Evolutionary conservation across 2,329 filamentous ascomycete genomes (phyloP).

Genomic region (Aspergillus hiratsukae): DNA sequence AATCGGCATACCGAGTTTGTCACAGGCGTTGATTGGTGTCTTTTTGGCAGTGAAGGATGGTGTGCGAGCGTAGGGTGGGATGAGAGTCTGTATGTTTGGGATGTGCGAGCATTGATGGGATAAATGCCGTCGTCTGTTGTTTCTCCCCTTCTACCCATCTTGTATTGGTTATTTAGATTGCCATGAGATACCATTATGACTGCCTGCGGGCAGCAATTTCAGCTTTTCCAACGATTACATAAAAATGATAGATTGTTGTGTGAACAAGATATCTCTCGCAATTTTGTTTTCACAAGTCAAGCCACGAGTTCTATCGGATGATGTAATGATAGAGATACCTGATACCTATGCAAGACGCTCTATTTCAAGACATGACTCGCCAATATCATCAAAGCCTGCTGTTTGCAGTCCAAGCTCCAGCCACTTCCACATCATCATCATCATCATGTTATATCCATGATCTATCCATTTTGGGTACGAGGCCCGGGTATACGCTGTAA

Average conservation of each 20-base stretch:
- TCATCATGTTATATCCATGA: neutral
- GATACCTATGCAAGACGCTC: neutral
- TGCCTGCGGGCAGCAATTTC: neutral
- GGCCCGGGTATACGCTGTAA: neutral
- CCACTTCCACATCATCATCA: neutral
- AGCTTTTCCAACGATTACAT: neutral
- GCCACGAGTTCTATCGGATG: neutral
- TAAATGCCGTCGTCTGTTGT: conserved; percentile 7
- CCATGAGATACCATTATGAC: conserved; percentile 16
- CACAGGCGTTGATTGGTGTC: conserved; percentile 94
- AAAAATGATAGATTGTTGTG: neutral
- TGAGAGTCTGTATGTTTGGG: conserved; percentile 85
- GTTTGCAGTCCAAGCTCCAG: neutral
- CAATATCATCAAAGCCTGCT: neutral
- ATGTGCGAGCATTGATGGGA: conserved; percentile 65
- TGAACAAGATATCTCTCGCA: neutral
- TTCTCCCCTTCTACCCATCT: conserved; percentile 5
- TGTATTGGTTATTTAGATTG: conserved; percentile 23
- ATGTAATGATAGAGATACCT: neutral
- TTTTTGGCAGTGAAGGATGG: conserved; percentile 95
- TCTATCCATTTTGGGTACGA: conserved; percentile 9
- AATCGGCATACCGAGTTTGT: conserved; percentile 92
- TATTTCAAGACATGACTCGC: neutral
- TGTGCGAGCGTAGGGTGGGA: conserved; percentile 94
- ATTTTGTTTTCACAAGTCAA: neutral